These are phyloP conservation scores for Scheffersomyces cryptocercus DNA, from an alignment of 1,139 yeast species.

Conservation along the genomic window DNA sequence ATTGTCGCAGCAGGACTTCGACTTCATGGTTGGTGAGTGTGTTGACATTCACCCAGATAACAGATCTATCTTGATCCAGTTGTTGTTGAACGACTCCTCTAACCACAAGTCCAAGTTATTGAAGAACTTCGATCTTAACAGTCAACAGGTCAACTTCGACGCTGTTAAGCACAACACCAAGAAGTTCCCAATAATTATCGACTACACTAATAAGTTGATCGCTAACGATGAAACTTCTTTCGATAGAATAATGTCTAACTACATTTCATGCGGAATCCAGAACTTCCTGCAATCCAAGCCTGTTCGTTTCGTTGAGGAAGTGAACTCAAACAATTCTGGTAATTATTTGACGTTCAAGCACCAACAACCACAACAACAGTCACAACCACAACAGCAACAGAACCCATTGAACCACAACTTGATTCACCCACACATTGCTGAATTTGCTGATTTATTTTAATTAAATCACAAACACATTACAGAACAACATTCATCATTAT, in stretches of 20 bases:
- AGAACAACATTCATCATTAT: background rate
- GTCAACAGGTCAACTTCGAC: background rate
- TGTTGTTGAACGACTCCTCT: slow-evolving; percentile 11
- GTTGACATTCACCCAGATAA: slow-evolving; percentile 49
- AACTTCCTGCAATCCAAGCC: slow-evolving; percentile 10
- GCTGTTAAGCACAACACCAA: slow-evolving; percentile 1
- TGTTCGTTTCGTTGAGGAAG: background rate
- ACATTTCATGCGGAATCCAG: slow-evolving; percentile 41
- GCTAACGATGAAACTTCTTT: slow-evolving; percentile 51
- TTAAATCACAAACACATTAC: slow-evolving; percentile 1
- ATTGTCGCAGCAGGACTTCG: slow-evolving; percentile 33
- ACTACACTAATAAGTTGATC: slow-evolving; percentile 53
- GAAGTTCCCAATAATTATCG: slow-evolving; percentile 53
- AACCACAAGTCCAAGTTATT: background rate
- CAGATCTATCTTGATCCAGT: slow-evolving; percentile 24
- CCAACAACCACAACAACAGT: slow-evolving; percentile 5
- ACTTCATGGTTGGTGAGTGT: slow-evolving; percentile 36
- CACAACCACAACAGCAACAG: slow-evolving; percentile 8
- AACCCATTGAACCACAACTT: slow-evolving; percentile 14
- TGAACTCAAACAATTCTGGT: slow-evolving; percentile 1
- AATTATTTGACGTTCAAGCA: background rate
- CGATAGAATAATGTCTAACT: slow-evolving; percentile 45
- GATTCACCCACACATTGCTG: slow-evolving; percentile 50
- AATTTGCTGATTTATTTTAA: slow-evolving; percentile 49
- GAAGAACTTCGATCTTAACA: background rate